Conservation (phyloP, 768 basidiomycete species). For the Russula olivacea region DNA sequence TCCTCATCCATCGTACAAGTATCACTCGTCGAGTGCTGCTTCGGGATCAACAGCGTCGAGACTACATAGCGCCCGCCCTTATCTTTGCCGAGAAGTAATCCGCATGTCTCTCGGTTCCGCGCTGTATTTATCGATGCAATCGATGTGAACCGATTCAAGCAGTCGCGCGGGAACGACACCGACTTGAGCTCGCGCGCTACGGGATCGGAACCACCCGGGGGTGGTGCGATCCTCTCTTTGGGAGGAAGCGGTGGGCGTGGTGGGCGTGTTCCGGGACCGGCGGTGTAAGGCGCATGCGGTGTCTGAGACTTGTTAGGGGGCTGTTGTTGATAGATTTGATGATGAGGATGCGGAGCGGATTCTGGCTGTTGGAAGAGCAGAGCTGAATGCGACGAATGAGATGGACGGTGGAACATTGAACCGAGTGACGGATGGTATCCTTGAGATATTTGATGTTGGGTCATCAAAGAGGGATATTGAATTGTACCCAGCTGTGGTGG, state of each 20-base stretch:
- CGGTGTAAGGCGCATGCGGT: background rate
- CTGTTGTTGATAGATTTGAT: slow-evolving; percentile 23
- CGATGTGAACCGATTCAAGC: slow-evolving; percentile 67
- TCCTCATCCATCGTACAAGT: slow-evolving; percentile 93
- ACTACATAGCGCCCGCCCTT: slow-evolving; percentile 58
- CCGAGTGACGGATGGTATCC: slow-evolving; percentile 73
- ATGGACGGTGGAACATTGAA: slow-evolving; percentile 54
- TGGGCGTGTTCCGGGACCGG: slow-evolving; percentile 19
- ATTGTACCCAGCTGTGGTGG: slow-evolving; percentile 44
- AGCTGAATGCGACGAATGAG: slow-evolving; percentile 21
- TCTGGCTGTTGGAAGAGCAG: slow-evolving; percentile 22
- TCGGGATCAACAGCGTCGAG: slow-evolving; percentile 83
- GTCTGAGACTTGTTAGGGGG: slow-evolving; percentile 22
- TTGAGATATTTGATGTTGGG: slow-evolving; percentile 68
- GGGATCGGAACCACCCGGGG: slow-evolving; percentile 31
- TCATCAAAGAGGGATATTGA: slow-evolving; percentile 70
- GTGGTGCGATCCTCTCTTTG: slow-evolving; percentile 30
- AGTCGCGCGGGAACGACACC: slow-evolving; percentile 64
- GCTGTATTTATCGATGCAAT: slow-evolving; percentile 76
- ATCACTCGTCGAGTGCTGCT: slow-evolving; percentile 81
- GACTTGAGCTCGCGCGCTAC: slow-evolving; percentile 46
- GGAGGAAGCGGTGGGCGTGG: slow-evolving; percentile 31
- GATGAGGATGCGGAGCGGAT: slow-evolving; percentile 24
- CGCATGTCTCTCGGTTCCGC: slow-evolving; percentile 81
- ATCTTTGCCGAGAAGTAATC: slow-evolving; percentile 69